phyloP scores from a whole-genome alignment of 2,329 filamentous ascomycete species.

The Pleurostoma richardsiae region DNA sequence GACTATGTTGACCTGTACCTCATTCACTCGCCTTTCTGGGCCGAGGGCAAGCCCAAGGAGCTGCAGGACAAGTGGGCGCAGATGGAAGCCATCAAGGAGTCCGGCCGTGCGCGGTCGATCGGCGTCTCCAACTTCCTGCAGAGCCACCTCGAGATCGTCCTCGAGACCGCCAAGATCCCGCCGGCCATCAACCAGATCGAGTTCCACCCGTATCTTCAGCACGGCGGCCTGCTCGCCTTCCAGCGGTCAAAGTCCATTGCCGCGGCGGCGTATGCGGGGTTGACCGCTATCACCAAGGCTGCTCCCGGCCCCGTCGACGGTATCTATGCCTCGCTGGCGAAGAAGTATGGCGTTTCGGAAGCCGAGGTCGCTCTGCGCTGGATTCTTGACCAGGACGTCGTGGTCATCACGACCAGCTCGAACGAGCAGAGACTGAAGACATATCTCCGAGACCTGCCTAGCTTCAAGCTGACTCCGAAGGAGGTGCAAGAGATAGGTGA shows the following conservation, averaged over 20 bases:
- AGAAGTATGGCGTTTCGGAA: constrained; percentile 49
- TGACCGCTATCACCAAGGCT: constrained; percentile 33
- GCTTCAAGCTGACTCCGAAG: constrained; percentile 53
- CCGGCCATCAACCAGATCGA: constrained; percentile 80
- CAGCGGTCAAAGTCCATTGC: constrained; percentile 31
- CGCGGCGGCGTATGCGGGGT: constrained; percentile 22
- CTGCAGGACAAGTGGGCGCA: constrained; percentile 57
- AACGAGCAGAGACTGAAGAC: constrained; percentile 52
- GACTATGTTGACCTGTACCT: constrained; percentile 71
- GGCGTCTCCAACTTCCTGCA: constrained; percentile 72
- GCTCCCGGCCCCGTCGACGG: constrained; percentile 47
- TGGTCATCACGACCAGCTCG: constrained; percentile 54
- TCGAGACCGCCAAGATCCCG: constrained; percentile 53
- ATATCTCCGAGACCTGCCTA: constrained; percentile 44
- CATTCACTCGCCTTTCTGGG: constrained; percentile 54
- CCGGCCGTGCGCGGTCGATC: constrained; percentile 63
- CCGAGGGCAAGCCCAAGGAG: constrained; percentile 36
- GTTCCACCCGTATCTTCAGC: constrained; percentile 71
- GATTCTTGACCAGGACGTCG: constrained; percentile 53
- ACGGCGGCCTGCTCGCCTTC: constrained; percentile 38
- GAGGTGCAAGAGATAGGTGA: constrained; percentile 54
- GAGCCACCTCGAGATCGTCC: constrained; percentile 48
- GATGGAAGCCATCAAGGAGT: constrained; percentile 60
- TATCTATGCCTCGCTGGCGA: constrained; percentile 37
- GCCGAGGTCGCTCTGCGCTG: constrained; percentile 51